Evolutionary conservation across 192 early-diverging fungal genomes (phyloP).

Genomic region (Gigaspora rosea): DNA sequence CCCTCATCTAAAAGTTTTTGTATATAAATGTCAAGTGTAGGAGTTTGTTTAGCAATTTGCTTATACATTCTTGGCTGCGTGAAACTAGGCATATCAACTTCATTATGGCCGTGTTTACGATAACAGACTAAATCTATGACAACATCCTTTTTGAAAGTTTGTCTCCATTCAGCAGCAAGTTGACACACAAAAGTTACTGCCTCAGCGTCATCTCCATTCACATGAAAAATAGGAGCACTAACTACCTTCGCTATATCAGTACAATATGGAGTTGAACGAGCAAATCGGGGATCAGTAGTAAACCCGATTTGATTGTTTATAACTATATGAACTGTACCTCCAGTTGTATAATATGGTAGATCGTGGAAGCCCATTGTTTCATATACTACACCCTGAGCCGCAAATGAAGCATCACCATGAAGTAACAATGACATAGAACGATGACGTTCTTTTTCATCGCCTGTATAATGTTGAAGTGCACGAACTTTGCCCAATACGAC

Average conservation of each 20-base stretch:
- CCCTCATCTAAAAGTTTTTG: constrained; percentile 83
- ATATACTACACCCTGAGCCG: constrained; percentile 96
- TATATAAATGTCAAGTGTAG: constrained; percentile 85
- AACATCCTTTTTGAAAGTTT: constrained; percentile 94
- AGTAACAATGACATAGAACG: constrained; percentile 92
- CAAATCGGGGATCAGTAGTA: constrained; percentile 96
- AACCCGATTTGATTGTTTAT: constrained; percentile 99
- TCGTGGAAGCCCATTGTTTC: constrained; percentile 98
- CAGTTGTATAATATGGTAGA: constrained; percentile 92
- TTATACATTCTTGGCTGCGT: constrained; percentile 98
- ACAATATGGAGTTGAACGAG: constrained; percentile 94
- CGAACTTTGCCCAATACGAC: constrained; percentile 99
- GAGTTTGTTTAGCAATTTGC: constrained; percentile 81
- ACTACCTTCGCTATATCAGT: constrained; percentile 97
- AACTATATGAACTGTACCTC: constrained; percentile 95
- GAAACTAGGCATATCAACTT: constrained; percentile 97
- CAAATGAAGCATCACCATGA: constrained; percentile 99
- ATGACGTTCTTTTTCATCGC: constrained; percentile 76
- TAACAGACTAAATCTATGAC: constrained; percentile 97
- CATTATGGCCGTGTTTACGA: constrained; percentile 98
- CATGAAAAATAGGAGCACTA: constrained; percentile 96
- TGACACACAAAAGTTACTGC: constrained; percentile 94
- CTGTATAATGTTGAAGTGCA: constrained; percentile 91
- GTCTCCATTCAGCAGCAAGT: constrained; percentile 95
- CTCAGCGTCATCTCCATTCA: constrained; percentile 97